These are phyloP conservation scores for Schizopora paradoxa DNA, from an alignment of 1,284 basidiomycete species.

Conservation along the genomic window DNA sequence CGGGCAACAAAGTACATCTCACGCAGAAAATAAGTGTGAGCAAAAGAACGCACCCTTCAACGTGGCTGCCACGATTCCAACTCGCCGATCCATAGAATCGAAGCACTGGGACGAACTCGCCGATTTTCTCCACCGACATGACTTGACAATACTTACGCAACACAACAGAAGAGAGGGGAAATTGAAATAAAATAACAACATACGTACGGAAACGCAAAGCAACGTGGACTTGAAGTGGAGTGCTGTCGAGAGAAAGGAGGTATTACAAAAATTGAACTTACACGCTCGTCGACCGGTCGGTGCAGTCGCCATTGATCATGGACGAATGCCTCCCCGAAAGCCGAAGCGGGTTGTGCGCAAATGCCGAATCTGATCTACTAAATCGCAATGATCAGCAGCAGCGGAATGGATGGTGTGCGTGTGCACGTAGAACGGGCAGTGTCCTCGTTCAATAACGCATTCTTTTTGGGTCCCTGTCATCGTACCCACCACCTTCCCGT, in stretches of 20 bases:
- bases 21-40: too few relatives aligned
- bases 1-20: too few relatives aligned
- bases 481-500: slow-evolving; percentile 66
- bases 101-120: too few relatives aligned
- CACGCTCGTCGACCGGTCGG: too few relatives aligned
- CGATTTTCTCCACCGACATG: too few relatives aligned
- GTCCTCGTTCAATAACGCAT: slow-evolving; percentile 61
- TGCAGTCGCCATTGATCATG: slow-evolving; percentile 12
- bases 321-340: slow-evolving; percentile 15
- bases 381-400: slow-evolving; percentile 6
- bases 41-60: too few relatives aligned
- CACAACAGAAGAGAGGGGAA: background rate
- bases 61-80: too few relatives aligned
- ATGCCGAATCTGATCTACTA: slow-evolving; percentile 6
- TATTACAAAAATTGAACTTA: slow-evolving; percentile 13
- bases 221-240: background rate
- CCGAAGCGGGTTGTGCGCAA: slow-evolving; percentile 10
- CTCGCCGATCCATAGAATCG: too few relatives aligned
- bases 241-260: background rate
- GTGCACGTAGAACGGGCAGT: too few relatives aligned
- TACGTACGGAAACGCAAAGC: slow-evolving; percentile 3
- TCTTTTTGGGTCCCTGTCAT: slow-evolving; percentile 77
- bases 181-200: too few relatives aligned
- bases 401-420: background rate
- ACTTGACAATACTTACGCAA: slow-evolving; percentile 19